A percentile compares a stretch with the other conserved stretches of the same genome.
Evolutionary conservation across 202 grass and related monocot genomes (phyloP).

Genomic region (Bolboschoenoplectus hybrid): DNA sequence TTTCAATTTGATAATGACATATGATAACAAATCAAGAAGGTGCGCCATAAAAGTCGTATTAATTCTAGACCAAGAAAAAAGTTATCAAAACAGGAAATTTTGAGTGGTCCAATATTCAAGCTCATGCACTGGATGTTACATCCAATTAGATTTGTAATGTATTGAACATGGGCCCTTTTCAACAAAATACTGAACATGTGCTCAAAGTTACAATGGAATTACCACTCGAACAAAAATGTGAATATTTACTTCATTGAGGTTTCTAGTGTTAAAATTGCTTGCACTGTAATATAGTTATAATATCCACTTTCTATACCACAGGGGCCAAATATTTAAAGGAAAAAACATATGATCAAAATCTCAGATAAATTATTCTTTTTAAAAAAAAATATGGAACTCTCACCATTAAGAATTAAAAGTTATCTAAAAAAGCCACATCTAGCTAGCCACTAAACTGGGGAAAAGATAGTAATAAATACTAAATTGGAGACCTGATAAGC

Average conservation of each 20-base stretch:
- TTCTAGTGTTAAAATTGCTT: background rate
- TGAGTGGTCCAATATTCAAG: background rate
- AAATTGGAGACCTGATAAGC: conserved; percentile 36
- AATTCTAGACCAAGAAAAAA: background rate
- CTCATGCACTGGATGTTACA: background rate
- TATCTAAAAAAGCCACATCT: background rate
- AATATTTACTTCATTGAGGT: conserved; percentile 6
- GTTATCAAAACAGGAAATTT: background rate
- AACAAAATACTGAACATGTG: background rate
- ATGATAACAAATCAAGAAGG: background rate
- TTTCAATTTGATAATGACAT: background rate
- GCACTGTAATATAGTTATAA: background rate
- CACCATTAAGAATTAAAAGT: background rate
- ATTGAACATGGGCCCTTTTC: background rate
- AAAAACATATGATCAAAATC: background rate
- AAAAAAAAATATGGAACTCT: background rate
- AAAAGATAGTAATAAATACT: background rate
- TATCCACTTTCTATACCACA: too few relatives aligned
- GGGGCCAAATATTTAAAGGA: background rate
- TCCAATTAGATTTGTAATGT: background rate
- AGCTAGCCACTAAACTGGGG: background rate
- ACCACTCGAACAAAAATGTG: background rate
- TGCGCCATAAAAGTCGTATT: background rate
- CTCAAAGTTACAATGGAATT: background rate
- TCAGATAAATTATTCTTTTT: background rate